A percentile compares a stretch with the other conserved stretches of the same genome.
phyloP scores from a whole-genome alignment of 2,329 filamentous ascomycete species.

The Arachnomyces sp. region DNA sequence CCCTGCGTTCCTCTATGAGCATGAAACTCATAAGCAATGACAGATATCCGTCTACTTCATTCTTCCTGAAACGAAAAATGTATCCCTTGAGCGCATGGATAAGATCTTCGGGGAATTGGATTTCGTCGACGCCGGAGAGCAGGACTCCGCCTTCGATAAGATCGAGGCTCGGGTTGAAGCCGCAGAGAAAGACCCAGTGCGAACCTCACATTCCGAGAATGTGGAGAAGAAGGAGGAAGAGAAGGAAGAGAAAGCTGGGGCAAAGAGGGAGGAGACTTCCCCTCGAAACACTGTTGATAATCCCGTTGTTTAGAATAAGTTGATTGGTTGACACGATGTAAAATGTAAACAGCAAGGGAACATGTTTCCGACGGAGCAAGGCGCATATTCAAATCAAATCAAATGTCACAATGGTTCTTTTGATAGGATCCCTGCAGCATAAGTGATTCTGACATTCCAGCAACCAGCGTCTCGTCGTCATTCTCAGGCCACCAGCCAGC shows the following conservation, averaged over 20 bases:
- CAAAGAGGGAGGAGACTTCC: not conserved
- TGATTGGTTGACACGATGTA: no score
- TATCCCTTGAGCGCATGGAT: constrained; percentile 30
- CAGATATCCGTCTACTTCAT: constrained; percentile 27
- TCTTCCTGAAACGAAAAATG: constrained; percentile 29
- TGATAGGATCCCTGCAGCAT: no score
- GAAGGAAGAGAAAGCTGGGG: not conserved
- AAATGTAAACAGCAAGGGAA: no score
- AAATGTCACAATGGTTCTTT: no score
- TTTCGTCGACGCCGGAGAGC: constrained; percentile 30
- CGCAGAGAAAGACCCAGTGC: constrained; percentile 2
- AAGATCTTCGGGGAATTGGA: constrained; percentile 30
- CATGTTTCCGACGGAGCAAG: no score
- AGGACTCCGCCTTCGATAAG: constrained; percentile 21
- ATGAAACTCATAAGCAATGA: not conserved
- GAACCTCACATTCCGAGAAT: not conserved
- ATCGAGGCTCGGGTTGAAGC: constrained; percentile 14
- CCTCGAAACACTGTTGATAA: no score
- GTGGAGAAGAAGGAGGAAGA: constrained; percentile 2
- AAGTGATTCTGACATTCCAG: no score
- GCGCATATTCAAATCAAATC: no score
- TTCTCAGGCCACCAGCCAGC: no score
- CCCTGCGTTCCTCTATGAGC: not conserved
- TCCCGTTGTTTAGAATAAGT: no score
- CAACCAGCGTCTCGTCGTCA: no score